Percentiles rank a stretch among this genome's conserved stretches.
phyloP scores from a whole-genome alignment of 1,284 basidiomycete genomes.

The Ustanciosporium gigantosporum region DNA sequence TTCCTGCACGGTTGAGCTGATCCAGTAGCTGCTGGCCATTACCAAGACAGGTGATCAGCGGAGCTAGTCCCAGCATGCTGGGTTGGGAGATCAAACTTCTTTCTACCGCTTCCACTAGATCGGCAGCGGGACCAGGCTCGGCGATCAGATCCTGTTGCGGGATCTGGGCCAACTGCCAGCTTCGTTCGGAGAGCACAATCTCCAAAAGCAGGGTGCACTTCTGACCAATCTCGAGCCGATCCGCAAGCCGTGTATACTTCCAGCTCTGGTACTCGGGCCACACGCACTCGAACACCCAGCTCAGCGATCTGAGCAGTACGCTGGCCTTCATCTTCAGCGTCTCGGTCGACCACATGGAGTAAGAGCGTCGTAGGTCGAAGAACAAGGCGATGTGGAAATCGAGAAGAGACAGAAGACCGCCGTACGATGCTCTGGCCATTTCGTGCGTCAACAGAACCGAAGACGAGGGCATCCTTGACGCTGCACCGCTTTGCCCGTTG shows the following conservation, averaged over 20 bases:
- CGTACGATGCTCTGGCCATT: constrained; percentile 73
- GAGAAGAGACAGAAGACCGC: constrained; percentile 76
- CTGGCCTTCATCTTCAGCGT: constrained; percentile 76
- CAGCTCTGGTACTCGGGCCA: constrained; percentile 82
- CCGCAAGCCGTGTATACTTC: constrained; percentile 76
- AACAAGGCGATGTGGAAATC: constrained; percentile 76
- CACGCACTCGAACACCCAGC: constrained; percentile 78
- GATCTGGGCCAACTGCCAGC: constrained; percentile 10
- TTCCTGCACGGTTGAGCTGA: constrained; percentile 69
- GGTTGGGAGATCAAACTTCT: constrained; percentile 73
- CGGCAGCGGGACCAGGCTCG: constrained; percentile 14
- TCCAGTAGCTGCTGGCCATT: constrained; percentile 69
- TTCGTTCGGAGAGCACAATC: constrained; percentile 68
- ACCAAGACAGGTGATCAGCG: constrained; percentile 72
- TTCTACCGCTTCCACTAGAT: constrained; percentile 65
- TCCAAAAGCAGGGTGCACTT: constrained; percentile 71
- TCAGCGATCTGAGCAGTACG: constrained; percentile 74
- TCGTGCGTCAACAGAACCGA: constrained; percentile 74
- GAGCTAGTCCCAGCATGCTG: constrained; percentile 74
- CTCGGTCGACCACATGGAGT: constrained; percentile 64
- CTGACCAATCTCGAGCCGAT: constrained; percentile 77
- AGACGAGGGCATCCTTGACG: constrained; percentile 3
- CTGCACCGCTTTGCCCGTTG: constrained; percentile 4
- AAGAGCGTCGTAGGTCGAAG: constrained; percentile 71
- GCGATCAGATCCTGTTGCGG: constrained; percentile 53